Percentiles rank a stretch among this genome's conserved stretches.
phyloP scores from a whole-genome alignment of 371 early-diverging fungal species.

The Entomophthora muscae region DNA sequence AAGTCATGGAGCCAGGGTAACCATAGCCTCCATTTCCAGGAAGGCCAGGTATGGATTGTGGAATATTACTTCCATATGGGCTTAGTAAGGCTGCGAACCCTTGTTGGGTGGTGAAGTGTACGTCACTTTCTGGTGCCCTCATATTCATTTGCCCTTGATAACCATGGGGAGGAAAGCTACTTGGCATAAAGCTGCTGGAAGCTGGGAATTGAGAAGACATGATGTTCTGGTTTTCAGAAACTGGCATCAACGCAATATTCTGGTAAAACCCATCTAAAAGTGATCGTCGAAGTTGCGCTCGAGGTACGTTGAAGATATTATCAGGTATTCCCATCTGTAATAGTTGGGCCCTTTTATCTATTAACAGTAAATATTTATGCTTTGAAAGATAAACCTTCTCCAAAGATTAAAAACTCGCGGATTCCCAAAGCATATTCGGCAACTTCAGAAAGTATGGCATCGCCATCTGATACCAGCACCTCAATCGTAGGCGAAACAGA shows the following conservation, averaged over 20 bases:
- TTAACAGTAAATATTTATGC: no score
- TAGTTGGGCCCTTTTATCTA: not conserved
- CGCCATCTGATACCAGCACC: not conserved
- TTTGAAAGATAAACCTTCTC: constrained; percentile 4
- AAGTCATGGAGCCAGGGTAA: not conserved
- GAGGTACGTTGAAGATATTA: not conserved
- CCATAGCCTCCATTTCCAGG: not conserved
- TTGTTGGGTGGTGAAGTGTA: not conserved
- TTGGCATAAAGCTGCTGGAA: not conserved
- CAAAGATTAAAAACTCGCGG: not conserved
- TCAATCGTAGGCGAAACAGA: not conserved
- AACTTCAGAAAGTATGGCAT: not conserved
- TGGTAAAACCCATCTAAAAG: constrained; percentile 4
- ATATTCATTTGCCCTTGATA: not conserved
- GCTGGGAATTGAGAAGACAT: not conserved
- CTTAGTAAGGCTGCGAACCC: not conserved
- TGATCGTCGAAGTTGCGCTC: not conserved
- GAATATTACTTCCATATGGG: not conserved
- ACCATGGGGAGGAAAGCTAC: not conserved
- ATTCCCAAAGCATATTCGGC: constrained; percentile 2
- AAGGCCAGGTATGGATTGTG: not conserved
- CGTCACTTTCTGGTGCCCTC: not conserved
- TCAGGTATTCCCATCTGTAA: not conserved
- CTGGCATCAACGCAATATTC: not conserved
- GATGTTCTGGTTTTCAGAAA: not conserved